phyloP scores from a whole-genome alignment of 352 stramenopile species.

The Globisporangium paddicum region DNA sequence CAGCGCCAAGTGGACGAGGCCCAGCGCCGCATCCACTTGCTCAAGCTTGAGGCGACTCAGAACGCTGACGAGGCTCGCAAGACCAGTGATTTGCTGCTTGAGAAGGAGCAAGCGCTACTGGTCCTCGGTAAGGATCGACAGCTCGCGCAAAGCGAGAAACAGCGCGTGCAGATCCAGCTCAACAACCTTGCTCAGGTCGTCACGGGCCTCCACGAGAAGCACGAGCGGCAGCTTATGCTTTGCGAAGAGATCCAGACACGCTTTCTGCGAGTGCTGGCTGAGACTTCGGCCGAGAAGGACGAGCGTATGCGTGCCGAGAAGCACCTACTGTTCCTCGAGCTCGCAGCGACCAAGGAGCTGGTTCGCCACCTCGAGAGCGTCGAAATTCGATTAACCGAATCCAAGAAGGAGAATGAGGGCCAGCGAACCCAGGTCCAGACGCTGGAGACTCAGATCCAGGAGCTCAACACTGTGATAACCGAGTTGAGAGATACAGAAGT shows the following conservation, averaged over 20 bases:
- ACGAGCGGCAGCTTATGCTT: conserved; percentile 34
- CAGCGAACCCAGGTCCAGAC: conserved; percentile 2
- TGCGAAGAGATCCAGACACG: conserved; percentile 38
- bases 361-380: conserved; percentile 35
- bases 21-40: conserved; percentile 41
- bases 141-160: conserved; percentile 23
- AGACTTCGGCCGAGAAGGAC: conserved; percentile 34
- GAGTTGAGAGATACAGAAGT: not conserved
- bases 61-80: conserved; percentile 27
- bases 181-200: conserved; percentile 28
- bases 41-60: conserved; percentile 46
- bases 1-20: conserved; percentile 45
- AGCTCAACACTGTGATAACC: not conserved
- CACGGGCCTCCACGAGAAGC: conserved; percentile 28
- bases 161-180: conserved; percentile 47
- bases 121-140: conserved; percentile 31
- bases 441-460: not conserved
- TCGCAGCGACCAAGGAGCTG: conserved; percentile 35
- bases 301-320: conserved; percentile 39
- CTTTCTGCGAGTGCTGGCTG: conserved; percentile 26
- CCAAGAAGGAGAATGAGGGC: conserved; percentile 8
- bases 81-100: conserved; percentile 26
- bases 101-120: conserved; percentile 33
- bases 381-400: conserved; percentile 20
- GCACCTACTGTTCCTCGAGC: conserved; percentile 39